These are phyloP conservation scores for Komagataella pseudopastoris DNA, from an alignment of 805 yeast species.

Conservation along the genomic window DNA sequence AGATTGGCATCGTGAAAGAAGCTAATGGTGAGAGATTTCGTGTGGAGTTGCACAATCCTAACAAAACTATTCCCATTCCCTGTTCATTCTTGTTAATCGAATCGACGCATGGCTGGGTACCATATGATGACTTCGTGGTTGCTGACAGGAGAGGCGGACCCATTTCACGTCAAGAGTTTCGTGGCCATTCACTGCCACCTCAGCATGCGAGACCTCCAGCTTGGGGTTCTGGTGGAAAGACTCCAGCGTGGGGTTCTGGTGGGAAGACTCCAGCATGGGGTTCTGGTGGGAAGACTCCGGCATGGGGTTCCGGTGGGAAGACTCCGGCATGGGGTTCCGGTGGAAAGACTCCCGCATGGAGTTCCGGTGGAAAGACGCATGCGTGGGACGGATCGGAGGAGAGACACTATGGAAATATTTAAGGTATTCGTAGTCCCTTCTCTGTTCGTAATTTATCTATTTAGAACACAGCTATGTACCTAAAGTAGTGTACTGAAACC, in stretches of 20 bases:
- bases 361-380: slow-evolving; percentile 22
- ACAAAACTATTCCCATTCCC: slow-evolving; percentile 74
- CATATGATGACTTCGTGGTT: slow-evolving; percentile 67
- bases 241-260: slow-evolving; percentile 18
- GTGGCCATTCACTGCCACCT: slow-evolving; percentile 14
- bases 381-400: slow-evolving; percentile 23
- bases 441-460: too few species aligned
- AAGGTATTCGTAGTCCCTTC: background rate
- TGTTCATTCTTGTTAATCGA: slow-evolving; percentile 68
- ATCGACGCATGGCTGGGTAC: slow-evolving; percentile 52
- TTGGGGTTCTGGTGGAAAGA: slow-evolving; percentile 18
- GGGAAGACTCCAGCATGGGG: slow-evolving; percentile 44
- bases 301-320: slow-evolving; percentile 16
- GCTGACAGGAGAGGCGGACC: slow-evolving; percentile 9
- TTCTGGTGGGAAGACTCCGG: slow-evolving; percentile 14
- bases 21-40: slow-evolving; percentile 87
- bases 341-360: slow-evolving; percentile 35
- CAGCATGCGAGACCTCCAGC: slow-evolving; percentile 19
- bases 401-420: background rate
- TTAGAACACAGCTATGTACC: too few species aligned
- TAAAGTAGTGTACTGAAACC: background rate
- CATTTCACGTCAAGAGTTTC: slow-evolving; percentile 7
- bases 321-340: slow-evolving; percentile 12
- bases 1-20: slow-evolving; percentile 85
- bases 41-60: slow-evolving; percentile 86